Conservation (phyloP, 768 basidiomycete species). For the Xerocomellus dryophilus region DNA sequence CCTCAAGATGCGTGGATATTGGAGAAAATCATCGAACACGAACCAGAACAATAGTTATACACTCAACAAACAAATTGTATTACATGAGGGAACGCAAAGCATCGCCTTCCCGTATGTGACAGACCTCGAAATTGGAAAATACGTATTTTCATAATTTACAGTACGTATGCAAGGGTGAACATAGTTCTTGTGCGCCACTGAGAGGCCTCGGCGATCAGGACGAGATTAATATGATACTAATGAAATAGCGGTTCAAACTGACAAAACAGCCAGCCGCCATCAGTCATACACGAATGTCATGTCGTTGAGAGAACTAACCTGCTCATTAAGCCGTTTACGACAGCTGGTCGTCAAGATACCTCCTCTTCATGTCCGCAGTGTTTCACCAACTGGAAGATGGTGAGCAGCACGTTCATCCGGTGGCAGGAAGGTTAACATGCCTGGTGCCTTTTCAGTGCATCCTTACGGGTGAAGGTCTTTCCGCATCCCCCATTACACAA, state of each 20-base stretch:
- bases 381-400: conserved; percentile 60
- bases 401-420: conserved; percentile 14
- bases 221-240: conserved; percentile 24
- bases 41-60: conserved; percentile 24
- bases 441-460: conserved; percentile 84
- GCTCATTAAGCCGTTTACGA: conserved; percentile 16
- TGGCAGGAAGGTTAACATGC: conserved; percentile 36
- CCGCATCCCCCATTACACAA: conserved; percentile 81
- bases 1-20: conserved; percentile 88
- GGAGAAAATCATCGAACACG: conserved; percentile 50
- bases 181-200: conserved; percentile 17
- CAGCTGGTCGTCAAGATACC: conserved; percentile 22
- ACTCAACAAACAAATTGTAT: conserved; percentile 23
- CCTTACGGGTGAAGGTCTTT: conserved; percentile 85
- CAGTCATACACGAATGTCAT: conserved; percentile 18
- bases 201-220: conserved; percentile 18
- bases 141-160: conserved; percentile 30
- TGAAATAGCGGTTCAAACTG: conserved; percentile 24
- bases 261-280: conserved; percentile 12
- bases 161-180: conserved; percentile 26
- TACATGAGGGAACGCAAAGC: conserved; percentile 19
- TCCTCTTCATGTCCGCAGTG: conserved; percentile 71
- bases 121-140: conserved; percentile 9
- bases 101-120: conserved; percentile 15
- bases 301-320: conserved; percentile 15